Base-by-base conservation (phyloP, 2,329 filamentous ascomycete genomes). In the Exophiala sideris region DNA sequence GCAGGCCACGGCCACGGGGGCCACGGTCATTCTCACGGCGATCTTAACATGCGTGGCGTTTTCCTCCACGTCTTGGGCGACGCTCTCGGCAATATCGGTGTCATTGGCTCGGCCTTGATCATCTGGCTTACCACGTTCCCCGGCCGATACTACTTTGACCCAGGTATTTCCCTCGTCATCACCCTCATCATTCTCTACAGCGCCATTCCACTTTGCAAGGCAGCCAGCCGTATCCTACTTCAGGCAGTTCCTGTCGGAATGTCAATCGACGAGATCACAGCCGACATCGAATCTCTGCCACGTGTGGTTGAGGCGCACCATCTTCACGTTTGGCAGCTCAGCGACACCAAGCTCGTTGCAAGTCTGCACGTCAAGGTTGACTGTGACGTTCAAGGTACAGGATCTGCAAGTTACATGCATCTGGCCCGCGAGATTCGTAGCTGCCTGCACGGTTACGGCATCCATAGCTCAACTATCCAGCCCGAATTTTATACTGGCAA, bases 401-500 rank as follows among this genome's bases (percentile, higher is more conserved):
- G 87, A 39, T 83, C 80, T 0, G 80, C 81, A 50, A 84, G 86
- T 65, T 99, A 97, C 74, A 99, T 99, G 92, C 81, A 86, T 60
- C 81, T 99, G 36, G 90, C 92, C 16, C 84, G 84, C 55, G 85
- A 87, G 52, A 88, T 95, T 14, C 82, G 91, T 45, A 86, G 86
- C 66, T 99, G 94, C 66, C 83, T 99, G 2, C 94, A 99, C 71
- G 91, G 84, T 34, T 96, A 95, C 65, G 92, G 94, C 52, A 97
- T 99, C 61, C 94, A 99, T 75, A 95, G 89, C 35, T 92, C 91
- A 34, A 99, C 94, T 10, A 97, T 99, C 64, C 94, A 99, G 72
- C 94, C 94, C 5, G 94, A 99, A 71, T 99, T 78, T 45, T 63
- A 18, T 14, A 49, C 49, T 34, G 45, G 33, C 8, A 33, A 34